Base-by-base conservation (phyloP, 768 basidiomycete genomes). In the Kwoniella dendrophila region DNA sequence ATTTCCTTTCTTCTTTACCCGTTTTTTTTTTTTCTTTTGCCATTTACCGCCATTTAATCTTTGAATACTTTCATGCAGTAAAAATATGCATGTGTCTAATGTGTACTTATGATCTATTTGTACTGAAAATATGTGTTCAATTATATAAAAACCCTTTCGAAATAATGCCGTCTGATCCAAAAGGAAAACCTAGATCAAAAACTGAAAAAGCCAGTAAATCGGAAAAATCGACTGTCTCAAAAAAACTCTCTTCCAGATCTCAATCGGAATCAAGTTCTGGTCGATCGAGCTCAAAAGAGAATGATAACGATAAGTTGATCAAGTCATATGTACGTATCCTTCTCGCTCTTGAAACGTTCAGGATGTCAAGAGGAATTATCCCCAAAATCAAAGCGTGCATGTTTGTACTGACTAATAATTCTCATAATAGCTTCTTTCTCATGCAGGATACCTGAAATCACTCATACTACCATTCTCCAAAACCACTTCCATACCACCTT, bases 361-460 rank as follows among this genome's bases (percentile, higher is more conserved):
- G n/a, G n/a, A n/a, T n/a, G n/a, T n/a, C n/a, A n/a, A n/a, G n/a
- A n/a, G n/a, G n/a, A n/a, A n/a, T n/a, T n/a, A n/a, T n/a, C n/a
- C n/a, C n/a, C n/a, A n/a, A n/a, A n/a, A n/a, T n/a, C n/a, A n/a
- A n/a, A n/a, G n/a, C n/a, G n/a, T n/a, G n/a, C 41, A 43, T 43
- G n/a, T 7, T 20, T 20, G 8, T 20, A n/a, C n/a, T n/a, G n/a
- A n/a, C n/a, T 32, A 34, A 50, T 12, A 27, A 4, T 11, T 54
- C 12, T n/a, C 52, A 8, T 14, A 10, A n/a, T 34, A 66, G 64
- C 48, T 70, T 32, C 34, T 29, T 2, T 50, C 67, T 2, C 72
- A 74, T 58, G 57, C 67, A 18, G 72, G 65, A 5, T 74, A 57
- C 51, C 55, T 69, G 27, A 40, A 50, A 14, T 22, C 53, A 12